Evolutionary conservation across 129 eudicot genomes (phyloP), one percentile per base, ranked within the genome.

Genomic region (Pulicaria dysenterica): DNA sequence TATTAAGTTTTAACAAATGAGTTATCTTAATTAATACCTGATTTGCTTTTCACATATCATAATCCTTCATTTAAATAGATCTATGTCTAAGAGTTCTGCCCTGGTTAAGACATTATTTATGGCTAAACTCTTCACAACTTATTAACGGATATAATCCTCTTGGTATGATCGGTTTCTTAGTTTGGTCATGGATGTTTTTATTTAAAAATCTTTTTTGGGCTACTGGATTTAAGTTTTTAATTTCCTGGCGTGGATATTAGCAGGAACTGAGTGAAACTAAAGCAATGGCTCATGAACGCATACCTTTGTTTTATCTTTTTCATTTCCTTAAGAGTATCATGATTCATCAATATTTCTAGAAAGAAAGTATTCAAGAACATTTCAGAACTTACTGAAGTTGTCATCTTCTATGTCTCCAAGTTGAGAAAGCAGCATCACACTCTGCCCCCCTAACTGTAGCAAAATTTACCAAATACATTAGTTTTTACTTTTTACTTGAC

Each of bases 391-490:
- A 5, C 15, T 19, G 9, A 53, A 64, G 8, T 19, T 65, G 56
- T 65, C 55, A 17, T 9, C 9, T 16, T 44, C 55, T 38, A 19
- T 51, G 37, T 51, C 63, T 51, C 63, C 51, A 53, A 69, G 49
- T 14, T 36, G 38, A 50, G 15, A 69, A 51, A 47, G 49, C 38
- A 69, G n/a, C 49, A 48, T 69, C 8, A 69, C 19, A 37, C 36
- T 69, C 73, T 48, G 59, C 9, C 24, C 41, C 41, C 70, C 24
- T 50, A 14, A 36, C 47, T 8, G 47, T 14, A 68, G 5, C 43
- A 49, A 68, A 13, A 13, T 34, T 7, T 67, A 8, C 46, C 44
- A 34, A 37, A 47, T 17, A 48, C 73, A 48, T 48, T 51, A 3
- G 3, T 65, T 34, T 66, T 67, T 34, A 48, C 34, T 24, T 24